A percentile compares a stretch with the other conserved stretches of the same genome.
phyloP scores from a whole-genome alignment of 352 stramenopile species.

The Thraustochytrium striatum region DNA sequence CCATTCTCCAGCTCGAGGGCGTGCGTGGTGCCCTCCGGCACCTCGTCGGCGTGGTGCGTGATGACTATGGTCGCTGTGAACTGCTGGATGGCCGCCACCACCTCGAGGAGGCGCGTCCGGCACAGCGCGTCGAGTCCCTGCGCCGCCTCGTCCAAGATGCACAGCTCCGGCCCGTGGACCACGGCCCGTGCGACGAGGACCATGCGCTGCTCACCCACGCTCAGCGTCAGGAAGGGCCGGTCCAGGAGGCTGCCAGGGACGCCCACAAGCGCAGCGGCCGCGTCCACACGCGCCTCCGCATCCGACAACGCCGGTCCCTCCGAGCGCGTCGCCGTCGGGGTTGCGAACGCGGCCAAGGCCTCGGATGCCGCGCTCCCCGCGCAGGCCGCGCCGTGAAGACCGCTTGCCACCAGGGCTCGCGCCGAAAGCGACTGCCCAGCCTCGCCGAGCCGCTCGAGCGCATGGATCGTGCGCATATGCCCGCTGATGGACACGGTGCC shows the following conservation, averaged over 20 bases:
- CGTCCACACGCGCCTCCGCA: neutral
- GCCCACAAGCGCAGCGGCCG: neutral
- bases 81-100: conserved; percentile 70
- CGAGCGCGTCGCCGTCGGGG: neutral
- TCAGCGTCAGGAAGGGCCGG: conserved; percentile 67
- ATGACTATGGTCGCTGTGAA: conserved; percentile 76
- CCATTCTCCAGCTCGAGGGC: conserved; percentile 74
- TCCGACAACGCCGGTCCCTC: neutral
- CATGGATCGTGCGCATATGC: conserved; percentile 46
- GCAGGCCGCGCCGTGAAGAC: conserved; percentile 3
- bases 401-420: neutral
- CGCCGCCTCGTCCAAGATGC: conserved; percentile 84
- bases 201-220: conserved; percentile 84
- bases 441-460: neutral
- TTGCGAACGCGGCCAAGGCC: neutral
- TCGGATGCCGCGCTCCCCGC: neutral
- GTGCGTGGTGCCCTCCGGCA: conserved; percentile 69
- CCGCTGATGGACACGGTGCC: conserved; percentile 59
- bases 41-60: conserved; percentile 84
- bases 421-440: neutral
- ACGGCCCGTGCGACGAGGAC: conserved; percentile 76
- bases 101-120: conserved; percentile 65
- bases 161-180: conserved; percentile 65
- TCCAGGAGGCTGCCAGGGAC: conserved; percentile 39
- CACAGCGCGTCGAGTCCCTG: conserved; percentile 81